Evolutionary conservation across 805 yeast species (phyloP), one percentile per base, ranked within the genome.

Genomic region (Starmerella lactis-condensi): DNA sequence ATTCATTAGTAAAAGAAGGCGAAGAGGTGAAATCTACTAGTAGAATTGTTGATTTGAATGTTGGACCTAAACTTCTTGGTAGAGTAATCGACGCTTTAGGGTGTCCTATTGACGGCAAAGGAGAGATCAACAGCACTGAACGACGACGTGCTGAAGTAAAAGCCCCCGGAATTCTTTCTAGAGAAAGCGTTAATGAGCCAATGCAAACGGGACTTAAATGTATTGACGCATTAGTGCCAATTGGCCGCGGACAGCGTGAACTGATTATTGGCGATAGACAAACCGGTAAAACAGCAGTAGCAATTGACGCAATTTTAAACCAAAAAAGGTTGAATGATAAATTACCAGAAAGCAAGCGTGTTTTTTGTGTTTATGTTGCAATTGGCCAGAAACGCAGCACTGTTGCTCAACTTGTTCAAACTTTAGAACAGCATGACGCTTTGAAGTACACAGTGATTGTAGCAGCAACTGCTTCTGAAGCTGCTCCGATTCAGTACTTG

Each of bases 241-340:
- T 89, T 53, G 98, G 98, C 61, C 89, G 98, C 77, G 98, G 98
- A 64, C 98, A 89, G 70, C 89, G 98, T 79, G 98, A 89, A 72
- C 70, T 89, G 77, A 85, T 85, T 57, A 85, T 85, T 60, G 98
- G 98, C 75, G 98, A 85, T 66, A 85, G 98, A 73, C 98, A 89
- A 72, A 89, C 98, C 56, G 98, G 98, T 76, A 89, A 89, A 73
- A 89, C 98, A 58, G 94, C 96, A 46, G 94, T 89, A 53, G 98
- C 96, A 52, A 62, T 89, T 52, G 98, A 89, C 64, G 73, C 99
- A 66, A 89, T 89, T 58, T 74, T 89, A 58, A 89, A 89, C 70
- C 99, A 89, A 69, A 89, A 85, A 78, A 77, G 93, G 67, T 81
- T 95, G 93, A 89, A 89, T 75, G 62, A 68, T 52, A 93, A 93